These are phyloP conservation scores for Juglanconis juglandina DNA, from an alignment of 2,329 filamentous ascomycete genomes.

Conservation along the genomic window DNA sequence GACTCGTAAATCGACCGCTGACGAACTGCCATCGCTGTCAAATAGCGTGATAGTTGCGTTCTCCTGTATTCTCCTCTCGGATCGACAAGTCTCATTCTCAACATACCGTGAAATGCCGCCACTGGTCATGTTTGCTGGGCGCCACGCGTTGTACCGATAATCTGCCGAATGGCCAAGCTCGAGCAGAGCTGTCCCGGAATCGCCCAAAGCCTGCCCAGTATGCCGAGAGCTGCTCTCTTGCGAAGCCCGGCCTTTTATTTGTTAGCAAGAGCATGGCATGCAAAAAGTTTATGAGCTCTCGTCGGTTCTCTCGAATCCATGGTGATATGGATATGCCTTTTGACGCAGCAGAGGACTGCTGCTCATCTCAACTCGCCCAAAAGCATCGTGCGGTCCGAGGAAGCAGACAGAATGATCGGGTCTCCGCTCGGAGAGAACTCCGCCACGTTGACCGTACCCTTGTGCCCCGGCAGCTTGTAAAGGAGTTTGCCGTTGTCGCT, in stretches of 20 bases:
- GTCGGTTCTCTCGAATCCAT: background rate
- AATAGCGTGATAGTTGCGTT: background rate
- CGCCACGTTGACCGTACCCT: conserved; percentile 91
- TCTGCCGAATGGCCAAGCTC: background rate
- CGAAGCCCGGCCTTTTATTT: background rate
- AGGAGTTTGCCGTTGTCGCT: conserved; percentile 81
- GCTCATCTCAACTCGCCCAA: conserved; percentile 76
- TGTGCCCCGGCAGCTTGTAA: conserved; percentile 94
- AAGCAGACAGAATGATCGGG: conserved; percentile 82
- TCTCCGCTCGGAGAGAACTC: conserved; percentile 83
- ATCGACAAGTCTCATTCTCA: background rate
- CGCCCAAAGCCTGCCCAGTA: background rate
- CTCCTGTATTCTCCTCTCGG: too few relatives aligned
- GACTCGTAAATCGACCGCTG: background rate
- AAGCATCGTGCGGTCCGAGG: conserved; percentile 82
- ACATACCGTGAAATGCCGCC: background rate
- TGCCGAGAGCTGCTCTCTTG: background rate
- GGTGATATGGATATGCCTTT: background rate
- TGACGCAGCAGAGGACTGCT: too few relatives aligned
- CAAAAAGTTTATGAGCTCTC: background rate
- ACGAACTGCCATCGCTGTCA: background rate
- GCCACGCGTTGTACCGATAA: background rate
- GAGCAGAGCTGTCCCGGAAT: background rate
- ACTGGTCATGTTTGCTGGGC: background rate
- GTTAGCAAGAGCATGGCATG: background rate